Base-by-base conservation (phyloP, 2,329 filamentous ascomycete genomes). In the Akanthomyces uredinophilus region DNA sequence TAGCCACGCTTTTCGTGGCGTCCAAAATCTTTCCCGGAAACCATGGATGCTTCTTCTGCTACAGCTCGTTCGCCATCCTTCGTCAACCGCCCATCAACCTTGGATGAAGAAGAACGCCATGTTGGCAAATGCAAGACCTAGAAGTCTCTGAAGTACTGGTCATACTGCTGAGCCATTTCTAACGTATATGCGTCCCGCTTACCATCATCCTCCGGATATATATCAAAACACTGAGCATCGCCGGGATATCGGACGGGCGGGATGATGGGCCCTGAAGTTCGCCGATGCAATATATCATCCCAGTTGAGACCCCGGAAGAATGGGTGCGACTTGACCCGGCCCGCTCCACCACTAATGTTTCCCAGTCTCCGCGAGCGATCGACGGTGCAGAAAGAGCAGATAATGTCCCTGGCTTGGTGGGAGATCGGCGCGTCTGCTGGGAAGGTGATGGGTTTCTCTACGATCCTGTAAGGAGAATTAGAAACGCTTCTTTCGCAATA, bases 181-280 rank as follows among this genome's bases (percentile, higher is more conserved):
- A 85, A 81, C 4, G 87, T 89, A 69, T 92, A 93, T 61, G 79
- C 76, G 44, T 89, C 87, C 61, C 83, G 79, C 53, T 81, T 81
- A 60, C 80, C 84, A 63, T 88, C 86, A 70, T 92, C 88, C 64
- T 91, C 88, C n/a, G 90, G 88, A 69, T 94, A 95, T 47, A 87
- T 81, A 69, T 94, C 91, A 70, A 94, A 95, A 72, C 91, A 94
- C 70, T 90, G 83, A 20, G 90, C 87, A 70, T 94, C 91, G 37
- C 89, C 89, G 0, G 87, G 83, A 55, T 85, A 89, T 27, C 87
- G 80, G 35, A 94, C 78, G 60, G 89, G 87, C n/a, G 90, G 90
- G 57, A 91, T 81, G 66, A 93, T 92, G 5, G 90, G 90, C 0
- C 89, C 90, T 54, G 82, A 78, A 56, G 84, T 78, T 65, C 84